These are phyloP conservation scores for Penicillium sclerotigenum DNA, from an alignment of 2,329 filamentous ascomycete genomes.

Conservation along the genomic window DNA sequence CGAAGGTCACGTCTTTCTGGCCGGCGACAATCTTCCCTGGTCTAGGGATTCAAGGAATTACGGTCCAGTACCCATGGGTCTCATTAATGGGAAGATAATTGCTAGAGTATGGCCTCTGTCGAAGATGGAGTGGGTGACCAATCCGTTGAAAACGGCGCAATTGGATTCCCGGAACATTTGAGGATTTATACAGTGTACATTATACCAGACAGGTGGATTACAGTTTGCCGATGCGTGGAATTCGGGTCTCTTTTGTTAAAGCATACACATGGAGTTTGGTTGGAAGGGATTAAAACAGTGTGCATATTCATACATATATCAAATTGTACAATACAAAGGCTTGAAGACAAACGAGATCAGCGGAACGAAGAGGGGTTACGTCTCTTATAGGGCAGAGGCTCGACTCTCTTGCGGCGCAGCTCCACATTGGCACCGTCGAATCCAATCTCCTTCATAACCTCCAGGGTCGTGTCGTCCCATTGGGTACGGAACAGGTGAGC, in stretches of 20 bases:
- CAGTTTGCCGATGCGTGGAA: background rate
- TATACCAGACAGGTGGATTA: background rate
- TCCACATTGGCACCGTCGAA: conserved; percentile 76
- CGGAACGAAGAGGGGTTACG: conserved; percentile 50
- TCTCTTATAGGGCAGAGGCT: conserved; percentile 64
- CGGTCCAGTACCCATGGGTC: conserved; percentile 78
- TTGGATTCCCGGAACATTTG: conserved; percentile 12
- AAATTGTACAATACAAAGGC: conserved; percentile 42
- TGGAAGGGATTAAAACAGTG: conserved; percentile 17
- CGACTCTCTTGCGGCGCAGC: conserved; percentile 75
- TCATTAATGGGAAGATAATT: conserved; percentile 80
- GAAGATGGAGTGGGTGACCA: conserved; percentile 37
- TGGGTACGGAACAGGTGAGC: conserved; percentile 82
- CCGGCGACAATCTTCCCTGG: conserved; percentile 79
- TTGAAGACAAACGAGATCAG: conserved; percentile 26
- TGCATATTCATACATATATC: conserved; percentile 44
- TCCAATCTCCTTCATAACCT: conserved; percentile 76
- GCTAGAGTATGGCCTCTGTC: conserved; percentile 45
- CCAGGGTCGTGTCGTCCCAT: conserved; percentile 86
- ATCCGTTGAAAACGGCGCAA: conserved; percentile 37
- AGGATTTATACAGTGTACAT: conserved; percentile 1
- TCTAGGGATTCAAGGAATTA: conserved; percentile 84
- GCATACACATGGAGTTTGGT: conserved; percentile 32
- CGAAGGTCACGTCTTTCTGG: conserved; percentile 85
- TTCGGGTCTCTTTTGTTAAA: background rate